Evolutionary conservation across 108 stramenopile species (phyloP).

Genomic region (Fragilariopsis cylindrus): DNA sequence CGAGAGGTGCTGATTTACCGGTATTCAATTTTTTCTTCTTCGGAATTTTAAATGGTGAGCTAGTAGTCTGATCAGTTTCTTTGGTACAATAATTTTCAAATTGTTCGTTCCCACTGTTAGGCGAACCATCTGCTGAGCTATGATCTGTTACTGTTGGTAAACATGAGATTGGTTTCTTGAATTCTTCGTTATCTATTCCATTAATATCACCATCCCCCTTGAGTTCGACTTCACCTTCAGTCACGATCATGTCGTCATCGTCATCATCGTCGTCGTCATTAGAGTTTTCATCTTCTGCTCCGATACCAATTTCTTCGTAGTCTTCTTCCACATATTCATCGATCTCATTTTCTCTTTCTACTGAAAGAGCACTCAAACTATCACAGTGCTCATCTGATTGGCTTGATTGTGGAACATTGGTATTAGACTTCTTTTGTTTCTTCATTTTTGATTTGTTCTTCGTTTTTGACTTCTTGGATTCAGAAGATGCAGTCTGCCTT

Average conservation of each 20-base stretch:
- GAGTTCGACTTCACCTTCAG: background rate
- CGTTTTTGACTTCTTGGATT: background rate
- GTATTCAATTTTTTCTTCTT: conserved; percentile 6
- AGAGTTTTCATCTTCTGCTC: background rate
- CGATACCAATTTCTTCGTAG: conserved; percentile 6
- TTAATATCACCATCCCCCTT: background rate
- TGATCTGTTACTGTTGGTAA: conserved; percentile 9
- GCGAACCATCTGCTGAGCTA: conserved; percentile 15
- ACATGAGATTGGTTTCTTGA: background rate
- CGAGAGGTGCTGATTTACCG: background rate
- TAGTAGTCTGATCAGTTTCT: background rate
- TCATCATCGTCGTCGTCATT: conserved; percentile 7
- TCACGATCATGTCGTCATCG: background rate
- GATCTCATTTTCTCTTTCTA: background rate
- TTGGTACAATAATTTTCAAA: conserved; percentile 12
- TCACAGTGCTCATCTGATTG: background rate
- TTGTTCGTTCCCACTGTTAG: background rate
- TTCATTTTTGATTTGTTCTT: background rate
- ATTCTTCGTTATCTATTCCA: background rate
- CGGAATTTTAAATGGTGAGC: conserved; percentile 5
- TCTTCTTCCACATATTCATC: background rate
- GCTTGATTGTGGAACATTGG: background rate
- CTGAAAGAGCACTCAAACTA: background rate
- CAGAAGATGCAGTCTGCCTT: background rate
- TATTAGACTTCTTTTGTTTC: background rate